Base-by-base conservation (phyloP, 1,284 basidiomycete species). In the Heterobasidion occidentale region DNA sequence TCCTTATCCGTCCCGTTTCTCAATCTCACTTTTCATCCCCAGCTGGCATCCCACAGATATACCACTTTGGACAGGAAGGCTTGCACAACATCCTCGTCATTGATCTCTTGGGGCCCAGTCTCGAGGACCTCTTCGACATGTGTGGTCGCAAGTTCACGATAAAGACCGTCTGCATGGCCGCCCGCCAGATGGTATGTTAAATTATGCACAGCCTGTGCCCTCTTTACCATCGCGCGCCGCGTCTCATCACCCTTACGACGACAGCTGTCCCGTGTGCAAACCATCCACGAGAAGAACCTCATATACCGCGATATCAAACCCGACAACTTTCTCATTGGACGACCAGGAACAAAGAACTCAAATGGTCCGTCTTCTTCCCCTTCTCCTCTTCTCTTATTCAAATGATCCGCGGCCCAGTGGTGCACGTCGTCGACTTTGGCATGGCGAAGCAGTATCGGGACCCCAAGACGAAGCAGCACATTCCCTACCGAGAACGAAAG, bases 381-480 rank as follows among this genome's bases (percentile, higher is more conserved):
- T 7, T 17, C 12, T 15, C 48, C 8, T 56, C 47, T 48, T 27
- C 17, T 35, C 46, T 34, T 19, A 48, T 34, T 47, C 45, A 36
- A 27, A 15, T 38, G 27, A 27, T 27, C 27, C 27, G 27, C 27
- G 27, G 27, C 27, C 8, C 58, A 77, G 76, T 77, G 51, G 62
- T 78, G 50, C 78, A 79, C 62, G 83, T 87, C 59, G 91, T 96
- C 63, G 94, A 97, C 72, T 97, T 98, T 70, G 94, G 94, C 57
- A 96, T 97, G 94, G 94, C 94, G 45, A 98, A 98, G 75, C 94
- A 96, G 72, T 98, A 97, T 70, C 87, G 94, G 51, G 94, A 98
- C 70, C 93, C 94, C 27, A 97, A 95, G 78, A 94, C 93, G 58
- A 95, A 95, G 74, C 92, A 94, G 70, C 94, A 98, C 74, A 98